Base-by-base conservation (phyloP, 306 rosid genomes). In the Vigna trinervia region DNA sequence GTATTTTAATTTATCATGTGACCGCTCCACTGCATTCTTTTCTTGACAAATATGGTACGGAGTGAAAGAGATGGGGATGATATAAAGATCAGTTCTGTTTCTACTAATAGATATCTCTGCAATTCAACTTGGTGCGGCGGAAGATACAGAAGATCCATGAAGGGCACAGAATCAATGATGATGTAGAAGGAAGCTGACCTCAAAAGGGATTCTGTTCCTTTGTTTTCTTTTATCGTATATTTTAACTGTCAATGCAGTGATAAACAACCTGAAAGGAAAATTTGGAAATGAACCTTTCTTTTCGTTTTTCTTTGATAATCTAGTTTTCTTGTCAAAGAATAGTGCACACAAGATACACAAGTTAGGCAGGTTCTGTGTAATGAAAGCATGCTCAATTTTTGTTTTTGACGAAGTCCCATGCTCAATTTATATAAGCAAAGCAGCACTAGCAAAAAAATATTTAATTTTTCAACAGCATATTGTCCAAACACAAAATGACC, bases 181-280 rank as follows among this genome's bases (percentile, higher is more conserved):
- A 74, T 81, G 85, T 73, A 66, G 78, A 78, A 80, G 86, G 78
- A 81, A 83, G 58, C 84, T 80, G 78, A 84, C 84, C 80, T 86
- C 85, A 73, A 78, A 79, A 62, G 79, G 82, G 78, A 32, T 64
- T 79, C 69, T 83, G 73, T 70, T 82, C 54, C 43, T 48, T 46
- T 67, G 43, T 78, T 36, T 78, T 51, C 47, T 45, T 61, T 71
- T 78, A 73, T 74, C 51, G 41, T 74, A 74, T 69, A 48, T 62
- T 80, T 80, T 76, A 71, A 73, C 73, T 85, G 86, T 85, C 89
- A 88, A 86, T 80, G 90, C 85, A 69, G 61, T 85, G 84, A 87
- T 78, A 84, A 88, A 86, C 87, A 88, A 74, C 76, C 78, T 73
- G 77, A 84, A 87, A 74, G 69, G 28, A 81, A 81, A 50, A 74